Conservation (phyloP, 768 basidiomycete species). For the Boletellus ananiceps region DNA sequence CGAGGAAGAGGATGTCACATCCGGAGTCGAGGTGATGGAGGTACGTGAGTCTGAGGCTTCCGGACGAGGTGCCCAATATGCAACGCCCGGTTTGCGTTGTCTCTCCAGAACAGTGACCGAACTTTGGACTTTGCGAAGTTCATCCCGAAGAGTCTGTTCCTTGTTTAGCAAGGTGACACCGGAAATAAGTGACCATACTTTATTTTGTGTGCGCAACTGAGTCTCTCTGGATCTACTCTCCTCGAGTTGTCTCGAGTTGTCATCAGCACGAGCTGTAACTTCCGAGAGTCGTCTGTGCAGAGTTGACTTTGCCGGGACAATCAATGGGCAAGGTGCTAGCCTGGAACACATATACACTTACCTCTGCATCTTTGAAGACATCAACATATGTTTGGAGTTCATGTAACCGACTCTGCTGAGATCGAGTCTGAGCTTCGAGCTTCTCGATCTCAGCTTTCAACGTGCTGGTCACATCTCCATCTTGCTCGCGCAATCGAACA, state of each 20-base stretch:
- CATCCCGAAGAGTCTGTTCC: conserved; percentile 82
- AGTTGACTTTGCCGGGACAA: conserved; percentile 34
- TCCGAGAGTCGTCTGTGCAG: conserved; percentile 48
- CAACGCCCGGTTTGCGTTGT: conserved; percentile 89
- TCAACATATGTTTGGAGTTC: conserved; percentile 51
- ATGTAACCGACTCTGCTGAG: conserved; percentile 48
- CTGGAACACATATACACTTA: conserved; percentile 28
- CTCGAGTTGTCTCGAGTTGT: conserved; percentile 64
- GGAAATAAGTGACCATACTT: conserved; percentile 43
- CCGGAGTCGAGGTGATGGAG: conserved; percentile 41
- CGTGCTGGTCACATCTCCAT: conserved; percentile 46
- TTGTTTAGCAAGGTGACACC: conserved; percentile 4
- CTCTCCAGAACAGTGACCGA: conserved; percentile 86
- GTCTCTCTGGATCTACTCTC: conserved; percentile 67
- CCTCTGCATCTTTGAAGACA: conserved; percentile 58
- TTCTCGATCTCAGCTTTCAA: conserved; percentile 54
- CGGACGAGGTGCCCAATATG: conserved; percentile 72
- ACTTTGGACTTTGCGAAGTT: conserved; percentile 91
- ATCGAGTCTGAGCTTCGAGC: conserved; percentile 44
- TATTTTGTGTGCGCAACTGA: conserved; percentile 71
- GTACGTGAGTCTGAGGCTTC: conserved; percentile 33
- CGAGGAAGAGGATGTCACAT: conserved; percentile 34
- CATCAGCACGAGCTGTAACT: conserved; percentile 41
- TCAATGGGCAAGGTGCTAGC: not conserved
- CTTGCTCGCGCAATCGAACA: conserved; percentile 55